Evolutionary conservation across 2,329 filamentous ascomycete species (phyloP), one percentile per base, ranked within the genome.

Genomic region (Teratosphaeria viscida): DNA sequence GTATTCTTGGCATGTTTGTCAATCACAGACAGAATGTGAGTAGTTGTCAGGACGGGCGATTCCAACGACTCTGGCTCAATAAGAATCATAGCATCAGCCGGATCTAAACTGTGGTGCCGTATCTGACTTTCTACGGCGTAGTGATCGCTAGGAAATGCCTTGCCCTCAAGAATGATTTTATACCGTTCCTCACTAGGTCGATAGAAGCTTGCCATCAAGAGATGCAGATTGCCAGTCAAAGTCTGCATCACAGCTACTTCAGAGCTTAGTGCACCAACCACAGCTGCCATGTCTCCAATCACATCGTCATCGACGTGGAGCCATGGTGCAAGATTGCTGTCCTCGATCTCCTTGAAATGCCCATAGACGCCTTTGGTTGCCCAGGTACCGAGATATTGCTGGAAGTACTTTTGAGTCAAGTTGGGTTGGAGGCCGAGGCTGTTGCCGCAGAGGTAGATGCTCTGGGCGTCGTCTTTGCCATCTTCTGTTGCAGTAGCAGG

Each of bases 211-310:
- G 88, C 86, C 85, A 95, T 85, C 68, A 94, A 77, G 16, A 95
- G 74, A 72, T 95, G 90, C 61, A 95, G 72, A 72, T 95, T 95
- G 26, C 81, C 84, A 1, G 89, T 95, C 68, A 96, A 75, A 0
- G 88, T 92, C 71, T 91, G 89, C 91, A 96, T 96, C 56, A 92
- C 83, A 57, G 90, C 89, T 16, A 95, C 85, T 74, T 96, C 90
- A 57, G 79, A 79, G 1, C 85, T 75, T 2, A 81, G 76, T 0
- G 89, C 89, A 19, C 91, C 91, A 11, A 96, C 86, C 19, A 96
- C 78, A 34, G 83, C 84, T 2, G 87, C 83, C 69, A 87, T 88
- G 67, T 86, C 81, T 56, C 79, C 79, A 32, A 89, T 84, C 35
- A 89, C 86, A 59, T 85, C 84, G 62, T 89, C 88, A 47, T 92